Evolutionary conservation across 208 protist species (phyloP).

Genomic region (Trypanosoma melophagium): DNA sequence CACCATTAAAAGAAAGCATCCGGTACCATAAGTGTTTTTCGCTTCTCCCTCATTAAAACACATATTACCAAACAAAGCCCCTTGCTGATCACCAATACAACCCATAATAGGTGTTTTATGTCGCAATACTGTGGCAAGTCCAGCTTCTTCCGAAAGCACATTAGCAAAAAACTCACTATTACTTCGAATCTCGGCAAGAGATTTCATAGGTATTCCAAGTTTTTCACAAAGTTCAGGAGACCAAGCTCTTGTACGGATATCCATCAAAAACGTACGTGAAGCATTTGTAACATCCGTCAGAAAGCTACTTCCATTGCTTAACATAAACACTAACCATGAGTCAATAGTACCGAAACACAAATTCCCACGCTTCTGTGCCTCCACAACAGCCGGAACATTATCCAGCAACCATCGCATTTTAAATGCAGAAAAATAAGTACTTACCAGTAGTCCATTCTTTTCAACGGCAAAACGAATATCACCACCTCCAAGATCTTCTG

Average conservation of each 20-base stretch:
- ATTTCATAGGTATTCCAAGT: conserved; percentile 76
- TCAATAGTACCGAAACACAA: conserved; percentile 97
- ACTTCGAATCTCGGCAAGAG: conserved; percentile 93
- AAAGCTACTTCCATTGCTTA: conserved; percentile 87
- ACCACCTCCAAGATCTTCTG: conserved; percentile 37
- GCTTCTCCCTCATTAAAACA: conserved; percentile 92
- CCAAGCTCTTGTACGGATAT: conserved; percentile 95
- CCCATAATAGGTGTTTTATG: conserved; percentile 68
- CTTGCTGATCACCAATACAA: conserved; percentile 98
- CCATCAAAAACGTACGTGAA: conserved; percentile 97
- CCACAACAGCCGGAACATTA: conserved; percentile 85
- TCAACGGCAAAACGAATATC: conserved; percentile 47
- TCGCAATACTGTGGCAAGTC: conserved; percentile 33
- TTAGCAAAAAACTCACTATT: conserved; percentile 70
- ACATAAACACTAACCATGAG: conserved; percentile 96
- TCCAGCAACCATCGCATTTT: conserved; percentile 98
- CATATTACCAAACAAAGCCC: conserved; percentile 94
- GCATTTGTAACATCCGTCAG: conserved; percentile 98
- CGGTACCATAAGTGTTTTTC: conserved; percentile 98
- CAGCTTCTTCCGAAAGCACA: conserved; percentile 39
- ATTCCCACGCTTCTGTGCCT: conserved; percentile 61
- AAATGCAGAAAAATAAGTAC: conserved; percentile 96
- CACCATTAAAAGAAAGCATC: conserved; percentile 98
- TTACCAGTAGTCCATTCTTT: conserved; percentile 92
- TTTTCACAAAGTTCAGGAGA: conserved; percentile 78